A percentile compares a stretch with the other conserved stretches of the same genome.
These are phyloP conservation scores for Adansonia gregorii DNA, from an alignment of 441 rosid genomes.

Conservation along the genomic window DNA sequence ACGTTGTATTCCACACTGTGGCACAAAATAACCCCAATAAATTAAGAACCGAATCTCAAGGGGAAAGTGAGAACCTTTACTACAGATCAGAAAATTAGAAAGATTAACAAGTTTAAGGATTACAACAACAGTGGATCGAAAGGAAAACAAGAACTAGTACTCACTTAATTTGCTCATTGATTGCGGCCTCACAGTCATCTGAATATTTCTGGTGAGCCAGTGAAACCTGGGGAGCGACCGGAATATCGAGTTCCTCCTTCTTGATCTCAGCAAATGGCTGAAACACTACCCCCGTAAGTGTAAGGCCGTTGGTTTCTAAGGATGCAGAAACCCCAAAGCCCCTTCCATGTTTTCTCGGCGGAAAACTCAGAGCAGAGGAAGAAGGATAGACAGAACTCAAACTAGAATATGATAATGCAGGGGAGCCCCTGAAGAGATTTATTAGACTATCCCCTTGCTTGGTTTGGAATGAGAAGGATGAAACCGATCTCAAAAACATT, in stretches of 20 bases:
- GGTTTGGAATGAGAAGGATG: slow-evolving; percentile 24
- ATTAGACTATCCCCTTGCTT: slow-evolving; percentile 30
- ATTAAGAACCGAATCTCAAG: neutral
- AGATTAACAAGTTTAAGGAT: neutral
- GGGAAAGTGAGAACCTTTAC: neutral
- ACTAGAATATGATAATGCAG: slow-evolving; percentile 12
- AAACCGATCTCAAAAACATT: slow-evolving; percentile 34
- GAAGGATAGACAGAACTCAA: slow-evolving; percentile 10
- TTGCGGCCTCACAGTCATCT: slow-evolving; percentile 51
- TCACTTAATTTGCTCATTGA: slow-evolving; percentile 71
- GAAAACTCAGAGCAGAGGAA: slow-evolving; percentile 5
- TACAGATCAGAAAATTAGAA: neutral
- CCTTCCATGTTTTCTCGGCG: slow-evolving; percentile 17
- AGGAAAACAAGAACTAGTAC: slow-evolving; percentile 14
- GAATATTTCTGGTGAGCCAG: slow-evolving; percentile 51
- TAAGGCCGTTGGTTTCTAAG: neutral
- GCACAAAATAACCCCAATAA: slow-evolving; percentile 12
- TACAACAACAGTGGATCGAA: slow-evolving; percentile 20
- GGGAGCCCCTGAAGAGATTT: neutral
- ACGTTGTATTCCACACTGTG: slow-evolving; percentile 89
- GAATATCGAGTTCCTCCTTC: slow-evolving; percentile 41
- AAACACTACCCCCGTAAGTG: slow-evolving; percentile 46
- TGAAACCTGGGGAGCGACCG: slow-evolving; percentile 42
- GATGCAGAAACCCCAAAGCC: slow-evolving; percentile 33
- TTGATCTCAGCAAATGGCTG: slow-evolving; percentile 62